Evolutionary conservation across 1,284 basidiomycete species (phyloP).

Genomic region (Trichosporon coremiiforme): DNA sequence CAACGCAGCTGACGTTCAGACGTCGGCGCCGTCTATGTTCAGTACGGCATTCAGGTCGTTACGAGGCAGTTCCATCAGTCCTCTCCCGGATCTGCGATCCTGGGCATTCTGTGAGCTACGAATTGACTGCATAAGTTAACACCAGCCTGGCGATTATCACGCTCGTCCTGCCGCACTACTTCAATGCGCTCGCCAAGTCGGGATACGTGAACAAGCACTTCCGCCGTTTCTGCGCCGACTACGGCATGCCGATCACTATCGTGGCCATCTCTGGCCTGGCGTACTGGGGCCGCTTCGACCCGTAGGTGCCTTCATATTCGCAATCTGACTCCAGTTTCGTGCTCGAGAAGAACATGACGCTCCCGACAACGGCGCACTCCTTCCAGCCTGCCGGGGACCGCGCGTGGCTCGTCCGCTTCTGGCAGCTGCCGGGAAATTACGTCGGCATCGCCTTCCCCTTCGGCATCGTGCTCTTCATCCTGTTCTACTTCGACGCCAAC

Average conservation of each 20-base stretch:
- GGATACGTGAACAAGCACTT: conserved; percentile 71
- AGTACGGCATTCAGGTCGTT: conserved; percentile 81
- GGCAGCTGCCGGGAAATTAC: conserved; percentile 87
- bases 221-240: conserved; percentile 75
- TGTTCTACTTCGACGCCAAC: conserved; percentile 60
- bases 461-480: conserved; percentile 58
- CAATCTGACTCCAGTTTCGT: conserved; percentile 38
- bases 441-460: conserved; percentile 70
- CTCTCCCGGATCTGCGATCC: conserved; percentile 63
- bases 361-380: conserved; percentile 66
- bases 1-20: conserved; percentile 44
- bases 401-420: conserved; percentile 85
- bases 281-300: conserved; percentile 79
- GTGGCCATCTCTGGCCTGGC: conserved; percentile 72
- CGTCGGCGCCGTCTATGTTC: conserved; percentile 70
- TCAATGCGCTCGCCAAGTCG: conserved; percentile 67
- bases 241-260: conserved; percentile 84
- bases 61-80: conserved; percentile 68
- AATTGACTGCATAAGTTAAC: not conserved
- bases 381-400: conserved; percentile 75
- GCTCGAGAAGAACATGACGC: conserved; percentile 64
- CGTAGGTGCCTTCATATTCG: conserved; percentile 28
- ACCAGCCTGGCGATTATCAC: conserved; percentile 72
- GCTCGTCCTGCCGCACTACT: conserved; percentile 71
- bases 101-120: conserved; percentile 61